Percentiles rank a stretch among this genome's conserved stretches.
Evolutionary conservation across 2,329 filamentous ascomycete species (phyloP).

Genomic region (Cladosporium phlei): DNA sequence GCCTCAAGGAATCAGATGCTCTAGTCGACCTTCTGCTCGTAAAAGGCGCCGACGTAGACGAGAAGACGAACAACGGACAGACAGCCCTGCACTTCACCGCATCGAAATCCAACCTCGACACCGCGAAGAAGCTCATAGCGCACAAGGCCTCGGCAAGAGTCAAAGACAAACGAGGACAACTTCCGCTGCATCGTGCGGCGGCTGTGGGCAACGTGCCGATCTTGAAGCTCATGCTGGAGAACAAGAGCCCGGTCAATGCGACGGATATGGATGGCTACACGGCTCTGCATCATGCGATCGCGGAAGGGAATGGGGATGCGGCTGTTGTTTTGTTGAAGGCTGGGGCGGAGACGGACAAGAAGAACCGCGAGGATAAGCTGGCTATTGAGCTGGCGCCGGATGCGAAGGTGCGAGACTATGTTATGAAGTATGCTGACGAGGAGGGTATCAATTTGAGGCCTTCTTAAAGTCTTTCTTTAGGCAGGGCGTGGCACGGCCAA

Average conservation of each 20-base stretch:
- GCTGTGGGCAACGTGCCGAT: conserved; percentile 87
- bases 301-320: conserved; percentile 72
- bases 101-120: conserved; percentile 82
- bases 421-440: conserved; percentile 70
- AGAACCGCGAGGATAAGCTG: conserved; percentile 63
- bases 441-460: conserved; percentile 65
- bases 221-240: conserved; percentile 70
- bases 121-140: conserved; percentile 70
- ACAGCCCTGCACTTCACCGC: conserved; percentile 88
- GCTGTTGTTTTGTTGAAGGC: conserved; percentile 77
- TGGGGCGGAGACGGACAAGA: conserved; percentile 77
- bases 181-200: conserved; percentile 85
- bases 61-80: conserved; percentile 68
- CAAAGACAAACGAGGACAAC: conserved; percentile 81
- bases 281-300: conserved; percentile 79
- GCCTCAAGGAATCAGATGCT: conserved; percentile 65
- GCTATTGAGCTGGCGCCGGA: conserved; percentile 83
- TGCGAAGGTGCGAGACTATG: conserved; percentile 71
- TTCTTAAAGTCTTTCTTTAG: too few relatives aligned
- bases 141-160: conserved; percentile 72
- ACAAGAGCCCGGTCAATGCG: conserved; percentile 75
- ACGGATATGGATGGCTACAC: conserved; percentile 80
- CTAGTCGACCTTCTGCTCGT: conserved; percentile 63
- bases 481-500: too few relatives aligned
- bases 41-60: conserved; percentile 67